These are phyloP conservation scores for Meyerozyma guilliermondii DNA, from an alignment of 1,139 yeast species.

Conservation along the genomic window DNA sequence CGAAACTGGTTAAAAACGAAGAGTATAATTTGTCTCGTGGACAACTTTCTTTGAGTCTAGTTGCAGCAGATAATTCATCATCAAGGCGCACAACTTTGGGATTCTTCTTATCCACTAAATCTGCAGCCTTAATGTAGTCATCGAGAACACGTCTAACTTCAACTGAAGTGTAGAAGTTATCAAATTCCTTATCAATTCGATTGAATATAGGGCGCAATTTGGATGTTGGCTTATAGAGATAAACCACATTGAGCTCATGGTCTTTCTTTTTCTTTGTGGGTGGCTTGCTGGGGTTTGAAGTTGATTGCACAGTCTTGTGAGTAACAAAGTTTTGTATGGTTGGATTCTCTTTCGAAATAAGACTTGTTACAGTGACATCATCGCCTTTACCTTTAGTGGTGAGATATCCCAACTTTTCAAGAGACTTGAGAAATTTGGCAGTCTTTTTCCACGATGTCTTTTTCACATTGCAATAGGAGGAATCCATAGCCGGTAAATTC, in stretches of 20 bases:
- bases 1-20: constrained; percentile 47
- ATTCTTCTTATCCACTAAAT: constrained; percentile 42
- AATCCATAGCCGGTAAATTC: constrained; percentile 60
- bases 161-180: constrained; percentile 42
- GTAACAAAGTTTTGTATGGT: constrained; percentile 57
- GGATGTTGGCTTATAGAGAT: constrained; percentile 52
- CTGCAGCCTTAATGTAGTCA: constrained; percentile 48
- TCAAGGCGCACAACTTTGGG: constrained; percentile 53
- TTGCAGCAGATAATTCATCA: constrained; percentile 29
- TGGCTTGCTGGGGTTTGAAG: constrained; percentile 9
- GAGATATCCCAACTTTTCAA: constrained; percentile 69
- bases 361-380: constrained; percentile 53
- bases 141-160: constrained; percentile 52
- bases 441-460: constrained; percentile 89
- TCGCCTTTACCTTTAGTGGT: constrained; percentile 74
- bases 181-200: constrained; percentile 30
- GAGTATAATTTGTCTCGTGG: constrained; percentile 51
- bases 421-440: constrained; percentile 74
- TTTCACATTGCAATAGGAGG: constrained; percentile 60
- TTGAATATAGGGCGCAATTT: constrained; percentile 48
- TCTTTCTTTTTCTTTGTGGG: constrained; percentile 19
- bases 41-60: constrained; percentile 20
- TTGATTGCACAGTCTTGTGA: constrained; percentile 42
- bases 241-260: constrained; percentile 29
- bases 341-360: constrained; percentile 46